Base-by-base conservation (phyloP, 257 asterid genomes). In the Scutellaria minor region DNA sequence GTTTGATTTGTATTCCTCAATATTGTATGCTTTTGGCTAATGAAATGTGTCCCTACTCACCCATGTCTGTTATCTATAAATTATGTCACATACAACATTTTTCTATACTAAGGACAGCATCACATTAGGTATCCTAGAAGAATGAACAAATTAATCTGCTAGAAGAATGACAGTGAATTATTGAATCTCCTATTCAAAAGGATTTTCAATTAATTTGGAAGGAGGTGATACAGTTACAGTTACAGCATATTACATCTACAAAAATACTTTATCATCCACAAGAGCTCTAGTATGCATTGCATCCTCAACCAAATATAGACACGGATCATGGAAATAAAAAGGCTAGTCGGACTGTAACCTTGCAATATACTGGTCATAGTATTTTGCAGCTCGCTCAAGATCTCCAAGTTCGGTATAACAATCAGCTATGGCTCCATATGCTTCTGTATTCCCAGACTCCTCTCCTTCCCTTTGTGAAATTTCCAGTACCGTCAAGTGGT, bases 391-490 rank as follows among this genome's bases (percentile, higher is more conserved):
- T 75, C 80, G 79, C 78, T 95, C 98, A 53, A 95, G 78, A 78
- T 95, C 99, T 35, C 99, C 97, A 22, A 95, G 88, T 74, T 95
- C 98, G 4, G 98, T 90, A 63, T 95, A 95, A 74, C 98, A 95
- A 87, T 95, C 98, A 48, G 98, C 99, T 83, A 90, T 95, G 42
- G 99, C 98, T 55, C 98, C 99, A 58, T 83, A 92, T 46, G 99
- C 99, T 85, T 95, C 98, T 4, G 97, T 81, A 53, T 83, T 92
- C 37, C 99, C 99, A 22, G 97, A 95, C 47, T 92, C 92, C 77
- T 95, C 98, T 75, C 96, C 97, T 74, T 84, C 92, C 85, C 89
- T 82, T 69, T 85, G 82, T 5, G 98, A 90, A 51, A 95, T 80
- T 53, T 84, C 95, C 54, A 95, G 86, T 78, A 95, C 99, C 90